phyloP scores from a whole-genome alignment of 208 protist species.

The Trypanosoma cruzi region DNA sequence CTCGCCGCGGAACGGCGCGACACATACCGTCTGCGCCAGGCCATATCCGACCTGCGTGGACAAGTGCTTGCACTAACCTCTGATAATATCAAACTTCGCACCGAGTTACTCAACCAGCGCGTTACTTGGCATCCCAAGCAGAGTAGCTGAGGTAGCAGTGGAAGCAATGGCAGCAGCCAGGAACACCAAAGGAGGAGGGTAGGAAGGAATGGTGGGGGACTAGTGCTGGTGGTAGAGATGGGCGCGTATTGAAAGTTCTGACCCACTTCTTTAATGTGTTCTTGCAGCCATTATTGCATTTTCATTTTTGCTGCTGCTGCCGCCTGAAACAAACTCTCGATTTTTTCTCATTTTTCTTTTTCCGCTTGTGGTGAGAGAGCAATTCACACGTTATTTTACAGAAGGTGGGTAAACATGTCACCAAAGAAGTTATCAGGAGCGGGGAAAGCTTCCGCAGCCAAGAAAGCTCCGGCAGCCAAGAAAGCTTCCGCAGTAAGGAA shows the following conservation, averaged over 20 bases:
- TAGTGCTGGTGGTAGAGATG: neutral
- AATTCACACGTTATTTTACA: neutral
- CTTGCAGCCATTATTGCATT: neutral
- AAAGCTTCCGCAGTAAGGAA: no score
- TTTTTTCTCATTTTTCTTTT: slow-evolving; percentile 21
- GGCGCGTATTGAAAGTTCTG: neutral
- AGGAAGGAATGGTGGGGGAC: no score
- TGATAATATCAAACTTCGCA: slow-evolving; percentile 14
- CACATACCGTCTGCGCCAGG: slow-evolving; percentile 17
- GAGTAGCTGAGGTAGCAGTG: neutral
- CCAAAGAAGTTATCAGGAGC: no score
- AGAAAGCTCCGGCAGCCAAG: no score
- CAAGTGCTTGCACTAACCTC: slow-evolving; percentile 16
- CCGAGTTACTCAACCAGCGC: neutral
- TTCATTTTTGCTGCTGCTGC: no score
- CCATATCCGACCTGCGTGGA: slow-evolving; percentile 13
- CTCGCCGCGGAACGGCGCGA: slow-evolving; percentile 23
- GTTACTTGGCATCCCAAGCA: neutral
- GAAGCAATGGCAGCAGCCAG: neutral
- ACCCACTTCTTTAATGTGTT: neutral
- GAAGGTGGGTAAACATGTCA: slow-evolving; percentile 15
- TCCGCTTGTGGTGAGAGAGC: neutral
- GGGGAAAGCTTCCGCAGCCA: slow-evolving; percentile 31
- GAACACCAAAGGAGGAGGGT: neutral
- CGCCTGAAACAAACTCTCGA: no score